Evolutionary conservation across 2,329 filamentous ascomycete genomes (phyloP).

Genomic region (Escovopsis sp.): DNA sequence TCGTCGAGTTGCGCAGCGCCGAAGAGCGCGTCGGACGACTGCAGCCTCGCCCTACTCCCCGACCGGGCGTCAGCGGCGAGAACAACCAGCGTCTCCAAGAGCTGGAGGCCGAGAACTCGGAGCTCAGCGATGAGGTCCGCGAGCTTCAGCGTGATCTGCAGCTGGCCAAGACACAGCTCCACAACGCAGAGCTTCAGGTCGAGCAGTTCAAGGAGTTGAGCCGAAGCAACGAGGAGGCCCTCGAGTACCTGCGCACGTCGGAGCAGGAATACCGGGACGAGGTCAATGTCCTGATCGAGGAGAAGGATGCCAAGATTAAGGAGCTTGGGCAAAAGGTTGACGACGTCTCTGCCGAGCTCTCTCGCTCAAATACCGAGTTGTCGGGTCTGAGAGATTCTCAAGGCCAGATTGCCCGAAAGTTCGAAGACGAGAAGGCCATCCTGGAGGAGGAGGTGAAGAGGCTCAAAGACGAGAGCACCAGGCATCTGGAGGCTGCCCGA

Average conservation of each 20-base stretch:
- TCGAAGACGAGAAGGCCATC: conserved; percentile 69
- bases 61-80: conserved; percentile 32
- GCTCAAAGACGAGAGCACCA: conserved; percentile 71
- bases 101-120: conserved; percentile 52
- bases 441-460: conserved; percentile 67
- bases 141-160: conserved; percentile 83
- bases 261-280: conserved; percentile 83
- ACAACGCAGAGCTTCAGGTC: conserved; percentile 64
- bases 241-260: conserved; percentile 63
- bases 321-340: conserved; percentile 74
- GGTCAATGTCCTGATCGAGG: conserved; percentile 57
- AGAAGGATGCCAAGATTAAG: conserved; percentile 66
- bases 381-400: conserved; percentile 68
- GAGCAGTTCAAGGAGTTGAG: conserved; percentile 84
- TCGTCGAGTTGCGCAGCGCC: conserved; percentile 73
- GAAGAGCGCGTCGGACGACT: conserved; percentile 76
- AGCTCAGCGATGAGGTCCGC: conserved; percentile 68
- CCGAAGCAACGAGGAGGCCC: conserved; percentile 73
- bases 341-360: conserved; percentile 70
- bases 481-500: conserved; percentile 63
- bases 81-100: conserved; percentile 32
- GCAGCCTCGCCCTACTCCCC: conserved; percentile 61
- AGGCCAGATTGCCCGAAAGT: conserved; percentile 53
- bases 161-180: conserved; percentile 63
- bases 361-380: conserved; percentile 68